Percentiles rank a stretch among this genome's conserved stretches.
These are phyloP conservation scores for Pelargonium nanum DNA, from an alignment of 345 rosid genomes.

Conservation along the genomic window DNA sequence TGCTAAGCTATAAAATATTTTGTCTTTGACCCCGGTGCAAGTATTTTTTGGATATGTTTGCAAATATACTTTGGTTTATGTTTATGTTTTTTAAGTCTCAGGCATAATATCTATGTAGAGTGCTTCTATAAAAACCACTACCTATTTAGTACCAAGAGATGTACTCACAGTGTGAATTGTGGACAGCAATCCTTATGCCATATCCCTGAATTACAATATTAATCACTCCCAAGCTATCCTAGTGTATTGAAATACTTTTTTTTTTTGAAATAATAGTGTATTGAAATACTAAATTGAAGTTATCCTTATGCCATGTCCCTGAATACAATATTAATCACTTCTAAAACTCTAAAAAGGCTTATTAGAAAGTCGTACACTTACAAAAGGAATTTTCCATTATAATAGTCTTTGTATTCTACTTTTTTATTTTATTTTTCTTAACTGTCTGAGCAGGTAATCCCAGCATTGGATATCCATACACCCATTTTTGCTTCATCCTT, in stretches of 20 bases:
- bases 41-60: not conserved
- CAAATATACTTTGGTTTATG: not conserved
- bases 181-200: not conserved
- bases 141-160: not conserved
- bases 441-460: constrained; percentile 66
- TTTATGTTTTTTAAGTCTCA: not conserved
- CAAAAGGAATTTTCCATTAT: not conserved
- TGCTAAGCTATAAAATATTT: not conserved
- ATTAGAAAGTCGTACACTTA: not conserved
- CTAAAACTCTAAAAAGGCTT: not conserved
- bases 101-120: not conserved
- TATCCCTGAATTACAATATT: too few relatives aligned
- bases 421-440: constrained; percentile 7
- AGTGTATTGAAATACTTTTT: too few relatives aligned
- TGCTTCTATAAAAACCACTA: not conserved
- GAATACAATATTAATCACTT: too few relatives aligned
- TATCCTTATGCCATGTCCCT: too few relatives aligned
- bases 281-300: too few relatives aligned
- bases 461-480: constrained; percentile 73
- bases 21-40: not conserved
- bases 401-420: not conserved
- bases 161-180: not conserved
- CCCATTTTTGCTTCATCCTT: constrained; percentile 94
- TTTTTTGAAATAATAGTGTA: too few relatives aligned
- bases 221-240: too few relatives aligned